These are phyloP conservation scores for Fremontodendron californicum DNA, from an alignment of 345 rosid species.

Conservation along the genomic window DNA sequence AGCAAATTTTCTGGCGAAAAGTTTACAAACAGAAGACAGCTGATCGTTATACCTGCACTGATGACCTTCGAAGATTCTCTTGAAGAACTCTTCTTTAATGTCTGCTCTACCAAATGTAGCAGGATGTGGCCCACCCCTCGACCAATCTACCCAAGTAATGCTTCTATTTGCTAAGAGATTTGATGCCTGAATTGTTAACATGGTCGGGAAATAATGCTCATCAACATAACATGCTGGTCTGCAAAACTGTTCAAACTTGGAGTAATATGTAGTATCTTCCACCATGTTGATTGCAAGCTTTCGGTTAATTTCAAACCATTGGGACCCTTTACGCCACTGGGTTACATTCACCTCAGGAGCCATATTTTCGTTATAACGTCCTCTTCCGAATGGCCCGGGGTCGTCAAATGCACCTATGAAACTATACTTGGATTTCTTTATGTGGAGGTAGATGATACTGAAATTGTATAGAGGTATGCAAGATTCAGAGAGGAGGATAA, in stretches of 20 bases:
- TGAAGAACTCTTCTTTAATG: constrained; percentile 62
- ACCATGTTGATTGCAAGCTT: constrained; percentile 64
- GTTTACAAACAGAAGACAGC: constrained; percentile 44
- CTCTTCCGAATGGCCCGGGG: constrained; percentile 82
- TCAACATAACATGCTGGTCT: constrained; percentile 89
- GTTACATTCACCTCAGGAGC: constrained; percentile 68
- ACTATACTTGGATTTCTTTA: constrained; percentile 57
- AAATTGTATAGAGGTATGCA: constrained; percentile 90
- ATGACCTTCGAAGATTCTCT: constrained; percentile 33
- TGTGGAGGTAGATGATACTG: constrained; percentile 60
- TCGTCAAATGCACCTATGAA: constrained; percentile 89
- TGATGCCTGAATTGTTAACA: constrained; percentile 73
- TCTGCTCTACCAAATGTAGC: constrained; percentile 80
- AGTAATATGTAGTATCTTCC: constrained; percentile 59
- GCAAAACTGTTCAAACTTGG: constrained; percentile 66
- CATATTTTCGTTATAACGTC: constrained; percentile 78
- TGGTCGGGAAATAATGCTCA: constrained; percentile 93
- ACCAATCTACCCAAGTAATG: constrained; percentile 97
- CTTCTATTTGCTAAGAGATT: constrained; percentile 71
- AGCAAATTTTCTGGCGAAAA: constrained; percentile 80
- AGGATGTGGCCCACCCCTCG: constrained; percentile 91
- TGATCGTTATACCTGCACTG: constrained; percentile 59
- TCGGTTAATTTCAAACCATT: constrained; percentile 88
- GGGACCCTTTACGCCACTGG: constrained; percentile 92
- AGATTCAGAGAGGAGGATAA: constrained; percentile 86